Conservation (phyloP, 257 asterid genomes). For the Solanum piurae region DNA sequence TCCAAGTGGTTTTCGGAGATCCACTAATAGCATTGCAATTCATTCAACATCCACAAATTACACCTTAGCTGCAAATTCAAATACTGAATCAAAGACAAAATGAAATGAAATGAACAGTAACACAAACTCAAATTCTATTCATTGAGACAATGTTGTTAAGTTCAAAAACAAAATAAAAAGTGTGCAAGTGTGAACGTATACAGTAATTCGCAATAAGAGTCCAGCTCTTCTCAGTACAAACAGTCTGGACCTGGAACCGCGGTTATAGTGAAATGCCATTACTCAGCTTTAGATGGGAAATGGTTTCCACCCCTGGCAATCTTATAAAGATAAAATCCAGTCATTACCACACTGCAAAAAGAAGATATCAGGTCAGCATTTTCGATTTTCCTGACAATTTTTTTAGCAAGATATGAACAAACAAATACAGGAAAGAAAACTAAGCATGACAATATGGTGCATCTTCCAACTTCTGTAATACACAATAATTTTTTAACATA, state of each 20-base stretch:
- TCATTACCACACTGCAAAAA: slow-evolving; percentile 63
- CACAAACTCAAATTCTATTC: background rate
- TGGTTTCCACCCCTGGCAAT: slow-evolving; percentile 76
- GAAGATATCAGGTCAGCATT: background rate
- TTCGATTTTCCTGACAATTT: background rate
- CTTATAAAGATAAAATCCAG: slow-evolving; percentile 71
- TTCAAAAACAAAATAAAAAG: background rate
- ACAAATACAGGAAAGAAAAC: background rate
- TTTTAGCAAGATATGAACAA: background rate
- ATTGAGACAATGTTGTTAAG: background rate
- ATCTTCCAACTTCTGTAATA: background rate
- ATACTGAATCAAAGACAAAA: background rate
- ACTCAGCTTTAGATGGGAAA: slow-evolving; percentile 58
- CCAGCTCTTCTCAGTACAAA: background rate
- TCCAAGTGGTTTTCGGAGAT: background rate
- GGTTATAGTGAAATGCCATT: background rate
- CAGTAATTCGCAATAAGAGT: background rate
- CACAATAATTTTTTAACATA: background rate
- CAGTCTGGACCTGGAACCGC: background rate
- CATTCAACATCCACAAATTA: background rate
- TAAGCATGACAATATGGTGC: background rate
- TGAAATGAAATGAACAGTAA: background rate
- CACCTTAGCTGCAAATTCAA: background rate
- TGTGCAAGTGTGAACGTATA: background rate
- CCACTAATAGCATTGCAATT: background rate